A percentile compares a stretch with the other conserved stretches of the same genome.
phyloP scores from a whole-genome alignment of 306 rosid species.

The Dicorynia guianensis region DNA sequence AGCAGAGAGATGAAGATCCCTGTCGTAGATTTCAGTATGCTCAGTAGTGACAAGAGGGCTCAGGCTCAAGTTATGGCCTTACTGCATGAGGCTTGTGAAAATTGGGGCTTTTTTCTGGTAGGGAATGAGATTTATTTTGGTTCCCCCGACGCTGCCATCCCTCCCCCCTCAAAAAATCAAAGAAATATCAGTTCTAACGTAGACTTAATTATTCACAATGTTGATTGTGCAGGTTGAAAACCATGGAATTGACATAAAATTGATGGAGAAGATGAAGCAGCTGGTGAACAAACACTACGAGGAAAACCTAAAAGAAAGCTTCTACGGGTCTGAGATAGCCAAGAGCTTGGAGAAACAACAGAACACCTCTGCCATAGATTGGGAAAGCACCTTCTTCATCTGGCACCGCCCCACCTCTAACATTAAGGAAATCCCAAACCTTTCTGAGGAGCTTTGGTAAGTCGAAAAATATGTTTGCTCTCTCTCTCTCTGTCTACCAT shows the following conservation, averaged over 20 bases:
- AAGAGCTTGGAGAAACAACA: conserved; percentile 53
- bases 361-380: conserved; percentile 55
- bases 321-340: conserved; percentile 70
- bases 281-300: conserved; percentile 71
- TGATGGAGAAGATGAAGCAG: conserved; percentile 82
- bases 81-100: conserved; percentile 65
- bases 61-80: conserved; percentile 53
- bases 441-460: conserved; percentile 72
- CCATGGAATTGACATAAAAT: conserved; percentile 68
- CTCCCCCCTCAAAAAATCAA: background rate
- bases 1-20: conserved; percentile 57
- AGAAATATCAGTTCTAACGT: no score
- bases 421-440: conserved; percentile 54
- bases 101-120: conserved; percentile 82
- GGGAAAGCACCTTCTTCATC: conserved; percentile 88
- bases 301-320: conserved; percentile 65
- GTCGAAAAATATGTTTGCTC: conserved; percentile 19
- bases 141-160: background rate
- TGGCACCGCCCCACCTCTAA: conserved; percentile 81
- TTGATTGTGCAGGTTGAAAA: conserved; percentile 66
- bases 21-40: conserved; percentile 59
- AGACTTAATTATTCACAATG: background rate
- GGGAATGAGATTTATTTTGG: background rate
- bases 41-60: conserved; percentile 55
- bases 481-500: background rate